A percentile compares a stretch with the other conserved stretches of the same genome.
Evolutionary conservation across 1,139 yeast genomes (phyloP).

Genomic region (Pichia norvegensis): DNA sequence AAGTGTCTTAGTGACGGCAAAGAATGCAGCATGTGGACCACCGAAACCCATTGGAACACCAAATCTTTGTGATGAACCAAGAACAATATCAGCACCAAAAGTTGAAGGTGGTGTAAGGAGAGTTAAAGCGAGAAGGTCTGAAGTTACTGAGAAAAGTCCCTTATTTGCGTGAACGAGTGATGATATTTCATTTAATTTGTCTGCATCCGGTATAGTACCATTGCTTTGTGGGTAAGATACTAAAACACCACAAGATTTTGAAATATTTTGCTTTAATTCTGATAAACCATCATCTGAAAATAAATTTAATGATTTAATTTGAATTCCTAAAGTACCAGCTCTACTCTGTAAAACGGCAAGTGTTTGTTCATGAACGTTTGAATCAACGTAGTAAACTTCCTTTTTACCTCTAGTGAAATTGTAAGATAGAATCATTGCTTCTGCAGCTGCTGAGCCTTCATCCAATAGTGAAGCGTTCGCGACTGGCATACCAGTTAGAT

Average conservation of each 20-base stretch:
- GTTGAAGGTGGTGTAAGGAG: constrained; percentile 74
- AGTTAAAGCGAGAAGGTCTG: constrained; percentile 85
- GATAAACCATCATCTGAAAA: constrained; percentile 38
- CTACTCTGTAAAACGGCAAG: constrained; percentile 69
- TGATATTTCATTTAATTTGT: constrained; percentile 47
- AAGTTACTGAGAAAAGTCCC: constrained; percentile 75
- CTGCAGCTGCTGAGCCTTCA: constrained; percentile 98
- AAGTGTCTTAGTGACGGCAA: constrained; percentile 69
- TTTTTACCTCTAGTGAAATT: constrained; percentile 64
- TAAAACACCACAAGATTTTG: constrained; percentile 66
- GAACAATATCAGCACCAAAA: constrained; percentile 86
- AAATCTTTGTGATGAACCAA: constrained; percentile 90
- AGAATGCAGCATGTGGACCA: constrained; percentile 98
- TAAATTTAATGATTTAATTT: constrained; percentile 53
- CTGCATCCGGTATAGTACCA: constrained; percentile 53
- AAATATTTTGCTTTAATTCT: constrained; percentile 31
- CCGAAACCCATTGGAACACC: constrained; percentile 98
- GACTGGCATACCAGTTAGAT: constrained; percentile 84
- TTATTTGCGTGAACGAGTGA: constrained; percentile 62
- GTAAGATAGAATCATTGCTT: constrained; percentile 85
- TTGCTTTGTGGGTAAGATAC: constrained; percentile 89
- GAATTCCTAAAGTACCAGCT: constrained; percentile 66
- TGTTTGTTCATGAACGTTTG: constrained; percentile 79
- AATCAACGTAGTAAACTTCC: constrained; percentile 61
- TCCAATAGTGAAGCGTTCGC: constrained; percentile 92